Base-by-base conservation (phyloP, 192 early-diverging fungal genomes). In the Dissophora globulifera region DNA sequence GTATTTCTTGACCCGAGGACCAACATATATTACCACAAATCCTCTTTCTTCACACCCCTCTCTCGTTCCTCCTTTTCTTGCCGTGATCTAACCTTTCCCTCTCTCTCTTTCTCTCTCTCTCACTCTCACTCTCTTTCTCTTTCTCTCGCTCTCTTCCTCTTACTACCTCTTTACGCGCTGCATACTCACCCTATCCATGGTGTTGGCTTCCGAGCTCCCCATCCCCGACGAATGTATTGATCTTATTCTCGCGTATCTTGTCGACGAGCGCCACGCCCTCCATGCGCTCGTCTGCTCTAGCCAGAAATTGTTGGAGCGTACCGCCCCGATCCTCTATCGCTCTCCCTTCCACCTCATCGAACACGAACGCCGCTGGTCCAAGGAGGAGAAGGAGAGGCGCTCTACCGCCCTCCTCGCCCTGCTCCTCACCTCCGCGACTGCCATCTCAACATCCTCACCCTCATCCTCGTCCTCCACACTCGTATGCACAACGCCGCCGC, bases 171-270 rank as follows among this genome's bases (percentile, higher is more conserved):
- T 33, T 38, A 1, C 22, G 11, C 35, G 19, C 42, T 45, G 49
- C 53, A 45, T 2, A 38, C n/a, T 41, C 29, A 32, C 26, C 27
- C 22, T 11, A 17, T 60, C 62, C 62, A 75, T 75, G 71, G 62
- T 66, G 57, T 45, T 47, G 62, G 50, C 69, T 57, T 56, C 56
- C 32, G 43, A 75, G 30, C 57, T 75, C 17, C 72, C 72, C 15
- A 20, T 76, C 2, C 72, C 72, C 0, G 63, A 76, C 58, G 72
- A 76, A 76, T 76, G 72, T 32, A 62, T 67, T 67, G 72, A 76
- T 57, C 58, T 76, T 26, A 66, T 76, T 50, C 19, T 76, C 29
- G 58, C 50, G 26, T 67, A 76, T 33, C 63, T 67, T 12, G 50
- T 58, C 46, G 57, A 76, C 42, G 63, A 76, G 13, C 42, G 62